Percentiles rank a stretch among this genome's conserved stretches.
phyloP scores from a whole-genome alignment of 2,329 filamentous ascomycete genomes.

The Pyricularia sp. region DNA sequence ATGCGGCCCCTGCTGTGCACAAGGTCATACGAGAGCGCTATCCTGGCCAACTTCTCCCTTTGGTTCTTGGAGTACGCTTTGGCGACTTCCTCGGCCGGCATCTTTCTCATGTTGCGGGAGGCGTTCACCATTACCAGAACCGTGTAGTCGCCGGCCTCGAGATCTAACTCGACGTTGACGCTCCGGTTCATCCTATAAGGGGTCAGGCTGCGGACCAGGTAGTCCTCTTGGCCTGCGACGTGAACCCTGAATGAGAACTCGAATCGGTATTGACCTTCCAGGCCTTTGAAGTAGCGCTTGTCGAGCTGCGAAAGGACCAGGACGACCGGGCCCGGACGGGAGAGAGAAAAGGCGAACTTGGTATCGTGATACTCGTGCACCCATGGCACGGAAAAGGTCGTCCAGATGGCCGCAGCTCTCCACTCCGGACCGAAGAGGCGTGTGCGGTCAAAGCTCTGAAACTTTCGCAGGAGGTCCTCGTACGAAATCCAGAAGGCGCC shows the following conservation, averaged over 20 bases:
- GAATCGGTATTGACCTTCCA: constrained; percentile 43
- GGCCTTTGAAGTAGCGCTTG: constrained; percentile 46
- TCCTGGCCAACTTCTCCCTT: constrained; percentile 45
- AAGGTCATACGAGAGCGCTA: constrained; percentile 45
- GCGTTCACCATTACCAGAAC: constrained; percentile 44
- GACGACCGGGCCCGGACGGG: constrained; percentile 42
- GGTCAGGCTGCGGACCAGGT: constrained; percentile 44
- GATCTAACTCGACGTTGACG: constrained; percentile 40
- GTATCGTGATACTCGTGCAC: constrained; percentile 45
- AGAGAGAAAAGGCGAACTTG: constrained; percentile 45
- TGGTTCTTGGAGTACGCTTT: constrained; percentile 34
- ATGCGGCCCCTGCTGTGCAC: constrained; percentile 46
- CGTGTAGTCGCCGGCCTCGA: constrained; percentile 42
- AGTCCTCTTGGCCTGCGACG: constrained; percentile 30
- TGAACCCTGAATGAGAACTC: constrained; percentile 27
- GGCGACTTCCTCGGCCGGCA: constrained; percentile 43
- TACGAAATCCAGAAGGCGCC: constrained; percentile 53
- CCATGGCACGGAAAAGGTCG: constrained; percentile 49
- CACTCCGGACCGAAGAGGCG: constrained; percentile 48
- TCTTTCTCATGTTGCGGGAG: constrained; percentile 26
- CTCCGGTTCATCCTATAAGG: constrained; percentile 46
- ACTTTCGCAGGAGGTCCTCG: constrained; percentile 48
- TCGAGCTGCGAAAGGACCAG: constrained; percentile 50
- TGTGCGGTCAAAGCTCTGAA: constrained; percentile 47
- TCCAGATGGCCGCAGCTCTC: constrained; percentile 46